These are phyloP conservation scores for Torulaspora quercuum DNA, from an alignment of 805 yeast species.

Conservation along the genomic window DNA sequence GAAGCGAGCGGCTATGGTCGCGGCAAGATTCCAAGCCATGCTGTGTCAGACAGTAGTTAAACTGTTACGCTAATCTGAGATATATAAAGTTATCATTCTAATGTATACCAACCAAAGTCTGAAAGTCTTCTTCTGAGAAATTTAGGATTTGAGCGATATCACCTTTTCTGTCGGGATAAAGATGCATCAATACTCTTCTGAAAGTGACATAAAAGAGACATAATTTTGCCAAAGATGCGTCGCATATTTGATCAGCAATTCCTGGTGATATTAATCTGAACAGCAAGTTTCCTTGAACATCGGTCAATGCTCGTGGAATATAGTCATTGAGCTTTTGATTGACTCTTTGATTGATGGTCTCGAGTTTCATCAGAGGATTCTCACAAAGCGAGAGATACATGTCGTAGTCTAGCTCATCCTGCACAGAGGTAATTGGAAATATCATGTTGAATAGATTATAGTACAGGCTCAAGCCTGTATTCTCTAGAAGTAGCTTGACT, in stretches of 20 bases:
- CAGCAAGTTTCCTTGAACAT: conserved; percentile 52
- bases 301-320: conserved; percentile 59
- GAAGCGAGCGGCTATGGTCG: conserved; percentile 87
- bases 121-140: conserved; percentile 46
- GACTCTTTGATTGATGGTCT: conserved; percentile 43
- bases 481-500: conserved; percentile 45
- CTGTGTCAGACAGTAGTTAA: conserved; percentile 9
- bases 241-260: conserved; percentile 53
- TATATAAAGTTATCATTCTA: too few species aligned
- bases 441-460: conserved; percentile 68
- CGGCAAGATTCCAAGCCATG: conserved; percentile 60
- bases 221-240: conserved; percentile 48
- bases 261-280: conserved; percentile 62
- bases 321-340: conserved; percentile 42
- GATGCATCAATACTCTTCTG: conserved; percentile 35
- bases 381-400: conserved; percentile 64
- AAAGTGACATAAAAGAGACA: conserved; percentile 41
- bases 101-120: conserved; percentile 70
- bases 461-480: conserved; percentile 55
- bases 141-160: conserved; percentile 25
- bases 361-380: conserved; percentile 47
- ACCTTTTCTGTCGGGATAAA: conserved; percentile 35
- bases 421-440: conserved; percentile 51
- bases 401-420: conserved; percentile 55
- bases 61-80: neutral